Base-by-base conservation (phyloP, 306 rosid species). In the Astragalus membranaceus region DNA sequence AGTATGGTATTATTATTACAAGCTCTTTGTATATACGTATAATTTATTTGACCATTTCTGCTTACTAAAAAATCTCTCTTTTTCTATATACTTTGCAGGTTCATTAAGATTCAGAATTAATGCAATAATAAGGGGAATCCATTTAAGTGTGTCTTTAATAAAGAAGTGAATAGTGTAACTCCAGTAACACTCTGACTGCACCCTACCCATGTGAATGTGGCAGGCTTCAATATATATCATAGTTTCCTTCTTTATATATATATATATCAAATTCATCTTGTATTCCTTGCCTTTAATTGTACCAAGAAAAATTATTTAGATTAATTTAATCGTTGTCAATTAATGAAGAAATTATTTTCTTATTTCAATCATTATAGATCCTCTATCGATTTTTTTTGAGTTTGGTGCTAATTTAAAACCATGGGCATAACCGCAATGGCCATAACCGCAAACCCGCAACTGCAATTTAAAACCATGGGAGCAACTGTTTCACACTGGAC, bases 81-180 rank as follows among this genome's bases (percentile, higher is more conserved):
- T 15, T 14, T 4, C 16, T 47, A 6, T 64, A 47, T 64, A 2
- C 33, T 43, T 72, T 5, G 67, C 87, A 85, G 89, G 85, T 46
- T 79, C 70, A 74, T 79, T 78, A 84, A 64, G 78, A 70, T 76
- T 59, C 51, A 44, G 57, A 60, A 58, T 26, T 26, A 26, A 26
- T 64, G 26, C 79, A 52, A 48, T 32, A 70, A 47, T 56, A 26
- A 26, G 69, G 36, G 44, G 37, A 69, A 77, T 17, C 16, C 72
- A 7, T 60, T 16, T 26, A 26, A 13, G 63, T 48, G 20, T 67
- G 20, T 58, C 54, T 11, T 8, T 7, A 51, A 57, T 64, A 59
- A 51, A 80, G 39, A 26, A 64, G 47, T 20, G 8, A 56, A 61
- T 61, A 33, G 50, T 61, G 64, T 47, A 61, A 65, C 64, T 23